Base-by-base conservation (phyloP, 495 filamentous ascomycete species). In the Podospora anserina region DNA sequence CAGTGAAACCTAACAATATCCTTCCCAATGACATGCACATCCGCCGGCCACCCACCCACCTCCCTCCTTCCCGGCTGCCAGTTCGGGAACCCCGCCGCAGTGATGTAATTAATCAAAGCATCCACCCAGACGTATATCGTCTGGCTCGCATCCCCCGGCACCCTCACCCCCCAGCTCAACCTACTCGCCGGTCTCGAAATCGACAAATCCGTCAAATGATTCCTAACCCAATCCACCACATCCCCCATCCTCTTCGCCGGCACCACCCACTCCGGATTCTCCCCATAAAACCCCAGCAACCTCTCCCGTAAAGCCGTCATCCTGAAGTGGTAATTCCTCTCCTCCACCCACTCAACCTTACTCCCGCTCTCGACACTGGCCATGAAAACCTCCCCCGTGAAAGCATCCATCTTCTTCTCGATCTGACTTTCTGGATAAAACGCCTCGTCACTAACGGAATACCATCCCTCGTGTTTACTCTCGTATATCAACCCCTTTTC, bases 71-170 rank as follows among this genome's bases (percentile, higher is more conserved):
- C 90, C 1, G 92, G 91, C 0, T 82, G 70, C 79, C 89, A 91
- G 63, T 82, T 79, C 0, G 95, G 94, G 74, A 96, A 98, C 19
- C 93, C 92, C 18, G 92, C 87, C 67, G 87, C 90, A 34, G 93
- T 96, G 71, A 96, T 78, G 73, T 99, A 98, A 78, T 97, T 98
- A 70, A 97, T 85, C 27, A 99, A 84, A 4, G 95, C 95, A 79
- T 98, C 96, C 4, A 99, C 84, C 95, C 95, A 99, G 49, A 98
- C 96, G 76, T 98, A 99, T 69, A 99, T 94, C 2, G 94, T 97
- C 78, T 98, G 96, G 19, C 80, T 86, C 1, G 86, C 79, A 74
- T 98, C 95, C 62, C 87, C 87, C 6, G 95, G 95, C 49, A 97
- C 94, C 5, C 85, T 89, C 64, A 99, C 94, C 2, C 96, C 95